phyloP scores from a whole-genome alignment of 805 yeast genomes.

The Saccharomycopsis sp. region DNA sequence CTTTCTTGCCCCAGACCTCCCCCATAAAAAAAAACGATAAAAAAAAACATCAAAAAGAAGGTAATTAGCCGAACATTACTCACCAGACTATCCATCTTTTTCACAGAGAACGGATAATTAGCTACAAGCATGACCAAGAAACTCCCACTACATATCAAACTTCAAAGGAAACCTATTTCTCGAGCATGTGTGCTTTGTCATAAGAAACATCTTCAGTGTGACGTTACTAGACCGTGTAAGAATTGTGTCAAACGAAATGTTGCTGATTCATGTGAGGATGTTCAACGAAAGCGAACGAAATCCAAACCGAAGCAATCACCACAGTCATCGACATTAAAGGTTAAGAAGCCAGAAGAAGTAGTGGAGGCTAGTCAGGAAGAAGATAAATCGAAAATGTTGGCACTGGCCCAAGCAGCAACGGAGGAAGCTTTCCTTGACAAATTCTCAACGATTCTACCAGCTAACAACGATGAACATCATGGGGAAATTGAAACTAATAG shows the following conservation, averaged over 20 bases:
- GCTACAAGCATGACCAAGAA: constrained; percentile 48
- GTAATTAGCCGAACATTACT: too few relatives aligned
- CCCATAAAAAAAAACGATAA: too few relatives aligned
- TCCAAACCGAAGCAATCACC: not conserved
- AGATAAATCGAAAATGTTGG: too few relatives aligned
- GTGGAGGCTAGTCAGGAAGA: too few relatives aligned
- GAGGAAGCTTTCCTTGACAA: too few relatives aligned
- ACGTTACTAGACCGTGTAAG: constrained; percentile 56
- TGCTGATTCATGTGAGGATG: constrained; percentile 50
- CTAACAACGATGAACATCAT: too few relatives aligned
- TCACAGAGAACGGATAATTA: not conserved
- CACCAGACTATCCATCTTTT: too few relatives aligned
- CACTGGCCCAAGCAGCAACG: too few relatives aligned
- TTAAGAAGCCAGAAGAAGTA: not conserved
- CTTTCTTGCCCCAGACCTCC: not conserved
- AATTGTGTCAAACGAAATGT: constrained; percentile 60
- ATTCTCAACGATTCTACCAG: too few relatives aligned
- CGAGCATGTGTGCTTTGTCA: constrained; percentile 73
- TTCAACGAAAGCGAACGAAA: constrained; percentile 44
- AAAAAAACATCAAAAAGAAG: too few relatives aligned
- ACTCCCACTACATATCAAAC: constrained; percentile 47
- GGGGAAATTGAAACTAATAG: too few relatives aligned
- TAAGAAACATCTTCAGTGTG: constrained; percentile 67
- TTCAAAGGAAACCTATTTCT: constrained; percentile 51
- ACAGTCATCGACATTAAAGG: not conserved